These are phyloP conservation scores for Pittosporum tobira DNA, from an alignment of 129 eudicot genomes.

Conservation along the genomic window DNA sequence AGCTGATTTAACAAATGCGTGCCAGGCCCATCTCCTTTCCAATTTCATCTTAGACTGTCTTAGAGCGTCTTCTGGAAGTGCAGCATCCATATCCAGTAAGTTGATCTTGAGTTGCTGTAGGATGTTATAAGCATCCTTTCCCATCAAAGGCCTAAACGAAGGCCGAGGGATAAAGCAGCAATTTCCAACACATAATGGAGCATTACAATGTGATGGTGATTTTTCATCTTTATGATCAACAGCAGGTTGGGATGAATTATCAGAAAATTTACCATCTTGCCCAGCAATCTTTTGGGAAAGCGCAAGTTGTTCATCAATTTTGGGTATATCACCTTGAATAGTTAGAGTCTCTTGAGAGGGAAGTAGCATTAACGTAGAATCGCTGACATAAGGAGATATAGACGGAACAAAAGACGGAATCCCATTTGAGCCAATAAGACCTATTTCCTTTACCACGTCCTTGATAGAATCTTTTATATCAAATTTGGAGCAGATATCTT, in stretches of 20 bases:
- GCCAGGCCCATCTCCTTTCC: constrained; percentile 35
- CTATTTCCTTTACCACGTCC: constrained; percentile 49
- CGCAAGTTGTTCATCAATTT: constrained; percentile 7
- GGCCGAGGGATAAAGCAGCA: constrained; percentile 18
- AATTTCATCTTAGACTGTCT: constrained; percentile 12
- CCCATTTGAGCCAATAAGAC: constrained; percentile 58
- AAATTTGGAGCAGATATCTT: constrained; percentile 51
- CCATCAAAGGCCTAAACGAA: constrained; percentile 27
- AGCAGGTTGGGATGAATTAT: not conserved
- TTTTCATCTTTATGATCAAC: not conserved
- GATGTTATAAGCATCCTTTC: constrained; percentile 20
- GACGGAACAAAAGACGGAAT: constrained; percentile 25
- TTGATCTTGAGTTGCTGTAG: constrained; percentile 36
- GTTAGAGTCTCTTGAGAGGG: constrained; percentile 1
- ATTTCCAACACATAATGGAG: not conserved
- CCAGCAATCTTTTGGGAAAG: not conserved
- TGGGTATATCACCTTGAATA: not conserved
- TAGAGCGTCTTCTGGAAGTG: constrained; percentile 46
- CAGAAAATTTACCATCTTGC: not conserved
- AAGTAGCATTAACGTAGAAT: constrained; percentile 14
- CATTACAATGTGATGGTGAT: not conserved
- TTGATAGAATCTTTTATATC: constrained; percentile 39
- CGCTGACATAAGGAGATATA: constrained; percentile 22
- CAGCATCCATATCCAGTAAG: constrained; percentile 72
- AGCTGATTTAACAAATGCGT: constrained; percentile 31